These are phyloP conservation scores for Gymnopilus dilepis DNA, from an alignment of 768 basidiomycete genomes.

Conservation along the genomic window DNA sequence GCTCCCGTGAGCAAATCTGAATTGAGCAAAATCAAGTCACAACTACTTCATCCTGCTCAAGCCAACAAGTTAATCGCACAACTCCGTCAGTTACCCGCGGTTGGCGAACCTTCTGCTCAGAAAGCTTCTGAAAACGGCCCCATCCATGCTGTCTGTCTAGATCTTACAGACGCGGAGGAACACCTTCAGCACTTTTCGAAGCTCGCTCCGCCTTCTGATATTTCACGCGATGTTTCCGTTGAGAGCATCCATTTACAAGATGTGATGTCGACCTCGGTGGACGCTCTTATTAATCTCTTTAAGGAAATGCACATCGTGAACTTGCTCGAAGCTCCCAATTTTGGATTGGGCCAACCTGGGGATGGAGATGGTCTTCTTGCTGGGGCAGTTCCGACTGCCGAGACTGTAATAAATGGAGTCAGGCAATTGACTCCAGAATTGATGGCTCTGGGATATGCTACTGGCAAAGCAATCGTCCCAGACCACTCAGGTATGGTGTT, in stretches of 20 bases:
- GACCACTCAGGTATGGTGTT: constrained; percentile 62
- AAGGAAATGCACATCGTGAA: constrained; percentile 66
- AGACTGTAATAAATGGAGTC: constrained; percentile 71
- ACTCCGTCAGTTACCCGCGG: constrained; percentile 63
- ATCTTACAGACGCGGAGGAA: constrained; percentile 64
- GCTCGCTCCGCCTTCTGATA: constrained; percentile 30
- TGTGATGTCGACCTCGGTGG: constrained; percentile 54
- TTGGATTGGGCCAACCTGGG: constrained; percentile 80
- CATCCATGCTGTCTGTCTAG: constrained; percentile 81
- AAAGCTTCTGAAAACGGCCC: constrained; percentile 40
- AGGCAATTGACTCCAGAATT: constrained; percentile 77
- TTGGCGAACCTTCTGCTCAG: constrained; percentile 34
- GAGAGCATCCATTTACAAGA: constrained; percentile 33
- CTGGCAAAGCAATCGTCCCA: constrained; percentile 65
- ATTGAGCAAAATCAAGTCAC: constrained; percentile 67
- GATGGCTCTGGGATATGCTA: constrained; percentile 79
- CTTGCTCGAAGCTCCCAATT: constrained; percentile 61
- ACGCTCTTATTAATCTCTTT: constrained; percentile 54
- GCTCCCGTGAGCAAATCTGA: constrained; percentile 50
- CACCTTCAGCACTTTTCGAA: constrained; percentile 63
- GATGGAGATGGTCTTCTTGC: constrained; percentile 69
- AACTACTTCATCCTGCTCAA: constrained; percentile 67
- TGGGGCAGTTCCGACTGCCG: constrained; percentile 77
- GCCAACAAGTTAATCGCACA: constrained; percentile 78
- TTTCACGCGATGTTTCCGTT: constrained; percentile 13